Percentiles rank a stretch among this genome's conserved stretches.
phyloP scores from a whole-genome alignment of 139 green algal species.

The Ettlia oleoabundans region DNA sequence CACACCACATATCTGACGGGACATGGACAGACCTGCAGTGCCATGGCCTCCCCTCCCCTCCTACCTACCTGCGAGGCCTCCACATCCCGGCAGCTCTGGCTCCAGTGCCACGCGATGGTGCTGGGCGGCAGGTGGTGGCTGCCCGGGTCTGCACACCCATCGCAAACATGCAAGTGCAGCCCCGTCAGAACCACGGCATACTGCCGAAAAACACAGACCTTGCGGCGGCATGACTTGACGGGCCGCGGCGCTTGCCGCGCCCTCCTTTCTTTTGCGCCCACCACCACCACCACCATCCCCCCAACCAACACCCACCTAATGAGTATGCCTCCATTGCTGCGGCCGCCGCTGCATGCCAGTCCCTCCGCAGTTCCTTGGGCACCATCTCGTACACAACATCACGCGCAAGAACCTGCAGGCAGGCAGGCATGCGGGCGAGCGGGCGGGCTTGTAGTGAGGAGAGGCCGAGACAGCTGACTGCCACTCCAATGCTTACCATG shows the following conservation, averaged over 20 bases:
- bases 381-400: conserved; percentile 83
- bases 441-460: background rate
- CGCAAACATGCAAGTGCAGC: background rate
- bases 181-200: too few species aligned
- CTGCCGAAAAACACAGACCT: too few species aligned
- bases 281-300: background rate
- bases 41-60: background rate
- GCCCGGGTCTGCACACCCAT: background rate
- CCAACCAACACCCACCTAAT: background rate
- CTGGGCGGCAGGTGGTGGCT: conserved; percentile 47
- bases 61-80: conserved; percentile 27
- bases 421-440: background rate
- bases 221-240: too few species aligned
- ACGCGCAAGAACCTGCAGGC: conserved; percentile 48
- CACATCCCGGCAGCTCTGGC: conserved; percentile 56
- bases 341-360: conserved; percentile 72
- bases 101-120: conserved; percentile 83
- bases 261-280: background rate
- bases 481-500: too few species aligned
- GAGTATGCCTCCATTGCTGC: conserved; percentile 45
- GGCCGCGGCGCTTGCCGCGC: too few species aligned
- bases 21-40: background rate
- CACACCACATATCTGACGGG: too few species aligned
- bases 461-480: background rate
- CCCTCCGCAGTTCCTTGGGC: conserved; percentile 65